Evolutionary conservation across 371 early-diverging fungal species (phyloP).

Genomic region (Mucor ambiguus): DNA sequence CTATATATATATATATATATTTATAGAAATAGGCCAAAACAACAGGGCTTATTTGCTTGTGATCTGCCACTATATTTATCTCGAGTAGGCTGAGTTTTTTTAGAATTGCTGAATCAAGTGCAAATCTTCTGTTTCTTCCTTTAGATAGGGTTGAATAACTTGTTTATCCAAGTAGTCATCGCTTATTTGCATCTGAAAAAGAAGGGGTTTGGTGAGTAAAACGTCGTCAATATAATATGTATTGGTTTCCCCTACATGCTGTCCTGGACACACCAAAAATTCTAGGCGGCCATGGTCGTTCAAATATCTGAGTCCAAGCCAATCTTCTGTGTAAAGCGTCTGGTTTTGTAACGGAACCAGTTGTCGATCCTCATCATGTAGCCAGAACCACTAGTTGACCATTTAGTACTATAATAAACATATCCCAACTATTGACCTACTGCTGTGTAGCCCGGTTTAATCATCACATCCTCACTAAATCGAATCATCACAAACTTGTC

Average conservation of each 20-base stretch:
- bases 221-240: conserved; percentile 16
- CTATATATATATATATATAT: conserved; percentile 15
- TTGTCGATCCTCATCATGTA: conserved; percentile 54
- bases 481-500: conserved; percentile 77
- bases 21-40: conserved; percentile 2
- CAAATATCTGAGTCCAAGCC: conserved; percentile 69
- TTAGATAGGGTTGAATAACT: conserved; percentile 56
- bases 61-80: background rate
- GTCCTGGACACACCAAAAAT: conserved; percentile 66
- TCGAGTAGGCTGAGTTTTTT: background rate
- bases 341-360: conserved; percentile 60
- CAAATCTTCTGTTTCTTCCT: conserved; percentile 17
- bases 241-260: conserved; percentile 62
- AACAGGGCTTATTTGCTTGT: conserved; percentile 5
- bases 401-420: background rate
- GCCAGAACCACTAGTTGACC: conserved; percentile 74
- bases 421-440: conserved; percentile 36
- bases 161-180: conserved; percentile 52
- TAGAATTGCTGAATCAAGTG: conserved; percentile 17
- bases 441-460: conserved; percentile 77
- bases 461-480: conserved; percentile 78
- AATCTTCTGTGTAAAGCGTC: conserved; percentile 66
- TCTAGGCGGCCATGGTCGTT: conserved; percentile 57
- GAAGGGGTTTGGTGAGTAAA: background rate
- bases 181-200: conserved; percentile 58